Base-by-base conservation (phyloP, 2,329 filamentous ascomycete species). In the Fusarium tjaetaba region DNA sequence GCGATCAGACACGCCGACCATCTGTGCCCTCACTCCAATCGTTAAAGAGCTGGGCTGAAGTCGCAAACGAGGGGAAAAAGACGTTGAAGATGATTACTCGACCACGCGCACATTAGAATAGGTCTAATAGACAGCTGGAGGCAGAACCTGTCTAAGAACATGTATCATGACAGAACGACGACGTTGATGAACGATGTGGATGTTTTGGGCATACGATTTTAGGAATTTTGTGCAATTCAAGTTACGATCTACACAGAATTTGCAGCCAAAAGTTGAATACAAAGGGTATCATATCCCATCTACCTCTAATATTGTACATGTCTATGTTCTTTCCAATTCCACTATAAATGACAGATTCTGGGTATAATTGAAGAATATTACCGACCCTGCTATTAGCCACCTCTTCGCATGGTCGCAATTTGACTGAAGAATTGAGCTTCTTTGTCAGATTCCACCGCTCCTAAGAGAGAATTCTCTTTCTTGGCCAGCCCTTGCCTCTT, bases 11-110 rank as follows among this genome's bases (percentile, higher is more conserved):
- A 39, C 65, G 63, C 4, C 58, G 72, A 22, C 76, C 75, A 18
- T 64, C 57, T 34, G 72, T 81, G 11, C 82, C 83, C 16, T 76
- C 82, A 8, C 64, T 84, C 36, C 81, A 80, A 28, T 74, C 81
- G 16, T 73, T 77, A 46, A 81, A 80, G 77, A 85, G 83, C 61
- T 85, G 83, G 83, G 83, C 83, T 15, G 83, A 84, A 66, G 81
- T 85, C 9, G 82, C 81, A 18, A 77, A 75, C 20, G 69, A 76
- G n/a, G 76, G 78, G 6, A 75, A 75, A 61, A 71, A 28, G 38
- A 66, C 53, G 1, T 20, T 71, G 26, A 66, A 66, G 14, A 55
- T 66, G 66, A 48, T 52, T 5, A 51, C 56, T 46, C 65, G 74
- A 61, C 72, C 76, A n/a, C 68, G 70, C 15, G 70, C 76, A 20